Evolutionary conservation across 768 basidiomycete species (phyloP).

Genomic region (Grammothele lineata): DNA sequence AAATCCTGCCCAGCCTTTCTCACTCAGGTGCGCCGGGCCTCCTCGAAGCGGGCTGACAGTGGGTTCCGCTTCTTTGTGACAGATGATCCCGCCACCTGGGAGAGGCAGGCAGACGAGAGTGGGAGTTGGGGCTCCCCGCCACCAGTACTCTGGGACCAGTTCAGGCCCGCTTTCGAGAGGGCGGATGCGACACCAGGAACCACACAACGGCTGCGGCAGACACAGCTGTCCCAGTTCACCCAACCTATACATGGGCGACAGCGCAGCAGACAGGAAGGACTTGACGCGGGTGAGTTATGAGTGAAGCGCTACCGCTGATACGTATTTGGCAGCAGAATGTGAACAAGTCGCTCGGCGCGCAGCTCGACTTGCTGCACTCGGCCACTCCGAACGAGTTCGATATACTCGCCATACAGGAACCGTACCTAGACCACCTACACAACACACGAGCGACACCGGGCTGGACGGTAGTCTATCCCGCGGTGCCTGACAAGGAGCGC

Average conservation of each 20-base stretch:
- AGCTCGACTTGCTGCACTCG: slow-evolving; percentile 14
- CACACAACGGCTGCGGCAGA: neutral
- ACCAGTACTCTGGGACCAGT: neutral
- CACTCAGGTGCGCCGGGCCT: neutral
- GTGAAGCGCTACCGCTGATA: neutral
- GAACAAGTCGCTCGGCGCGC: slow-evolving; percentile 21
- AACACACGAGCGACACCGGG: slow-evolving; percentile 11
- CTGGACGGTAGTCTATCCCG: no score
- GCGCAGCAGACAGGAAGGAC: neutral
- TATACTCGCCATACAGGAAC: slow-evolving; percentile 37
- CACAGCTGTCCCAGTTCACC: neutral
- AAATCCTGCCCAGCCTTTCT: slow-evolving; percentile 15
- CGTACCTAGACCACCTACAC: slow-evolving; percentile 24
- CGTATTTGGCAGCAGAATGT: slow-evolving; percentile 28
- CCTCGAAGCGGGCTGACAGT: neutral
- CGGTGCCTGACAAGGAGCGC: no score
- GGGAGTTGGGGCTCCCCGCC: neutral
- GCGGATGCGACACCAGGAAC: neutral
- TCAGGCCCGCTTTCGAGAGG: neutral
- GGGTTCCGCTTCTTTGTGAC: slow-evolving; percentile 6
- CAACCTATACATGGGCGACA: no score
- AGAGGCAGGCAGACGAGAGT: neutral
- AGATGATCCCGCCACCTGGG: slow-evolving; percentile 12
- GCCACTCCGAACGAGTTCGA: slow-evolving; percentile 19
- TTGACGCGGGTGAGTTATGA: neutral